Evolutionary conservation across 192 early-diverging fungal genomes (phyloP), one percentile per base, ranked within the genome.

Genomic region (Jimgerdemannia flammicorona): DNA sequence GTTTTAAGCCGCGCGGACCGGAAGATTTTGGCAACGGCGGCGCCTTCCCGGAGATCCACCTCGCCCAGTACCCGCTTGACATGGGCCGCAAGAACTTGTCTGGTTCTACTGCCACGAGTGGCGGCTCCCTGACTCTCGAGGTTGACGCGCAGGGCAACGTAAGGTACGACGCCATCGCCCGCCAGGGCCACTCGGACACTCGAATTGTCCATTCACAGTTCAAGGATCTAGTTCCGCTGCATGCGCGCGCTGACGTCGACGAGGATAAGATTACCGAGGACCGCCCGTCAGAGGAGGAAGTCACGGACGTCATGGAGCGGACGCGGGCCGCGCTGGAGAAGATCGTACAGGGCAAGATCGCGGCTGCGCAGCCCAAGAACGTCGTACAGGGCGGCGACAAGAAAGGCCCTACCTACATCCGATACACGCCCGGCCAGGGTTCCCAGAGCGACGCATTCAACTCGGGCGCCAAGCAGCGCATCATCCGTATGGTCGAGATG

Each of bases 1-100:
- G 88, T 44, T 98, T 89, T 83, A 88, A 90, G 71, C 97, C 97
- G 72, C 88, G 90, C 73, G 90, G 87, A 17, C 78, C 84, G 39
- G 88, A 91, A 67, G 97, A 99, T 78, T 99, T 93, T 90, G 96
- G 94, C 72, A 95, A 97, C 84, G 98, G 98, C 44, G 98, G 98
- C 43, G 96, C 98, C 1, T 99, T 92, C 77, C 98, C 98, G 40
- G 98, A 99, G 83, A 92, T 97, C 72, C 90, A 91, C 76, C 82
- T 94, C 66, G 90, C 90, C 3, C 98, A 99, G 80, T 98, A 97
- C 74, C 98, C 98, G 11, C 82, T 96, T 43, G 95, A 96, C 72
- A 93, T 99, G 95, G 98, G 98, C 9, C 88, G 93, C 7, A 91
- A 90, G 74, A 91, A 90, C 71, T 84, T 77, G 43, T 80, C 80